phyloP scores from a whole-genome alignment of 495 filamentous ascomycete species.

The Hypoxylon intermedium region DNA sequence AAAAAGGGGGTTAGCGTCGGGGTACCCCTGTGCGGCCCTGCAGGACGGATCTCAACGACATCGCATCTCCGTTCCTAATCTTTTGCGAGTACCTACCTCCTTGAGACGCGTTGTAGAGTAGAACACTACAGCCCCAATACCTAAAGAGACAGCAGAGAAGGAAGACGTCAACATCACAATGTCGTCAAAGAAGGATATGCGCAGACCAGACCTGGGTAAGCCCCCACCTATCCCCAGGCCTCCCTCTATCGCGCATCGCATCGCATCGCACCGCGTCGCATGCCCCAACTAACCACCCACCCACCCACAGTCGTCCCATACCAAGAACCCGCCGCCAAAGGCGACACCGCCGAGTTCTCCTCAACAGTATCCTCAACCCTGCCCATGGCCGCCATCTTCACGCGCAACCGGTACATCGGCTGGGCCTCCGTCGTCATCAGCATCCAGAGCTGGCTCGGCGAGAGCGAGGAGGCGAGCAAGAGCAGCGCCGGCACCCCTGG shows the following conservation, averaged over 20 bases:
- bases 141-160: neutral
- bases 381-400: conserved; percentile 96
- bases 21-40: conserved; percentile 23
- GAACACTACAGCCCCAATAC: no score
- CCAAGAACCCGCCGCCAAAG: conserved; percentile 55
- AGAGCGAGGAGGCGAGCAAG: conserved; percentile 73
- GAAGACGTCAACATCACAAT: conserved; percentile 52
- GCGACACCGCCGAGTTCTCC: conserved; percentile 55
- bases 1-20: conserved; percentile 12
- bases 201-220: conserved; percentile 80
- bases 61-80: conserved; percentile 16
- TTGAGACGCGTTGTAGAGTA: no score
- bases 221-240: neutral
- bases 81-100: no score
- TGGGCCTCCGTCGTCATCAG: conserved; percentile 87
- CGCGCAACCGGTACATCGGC: conserved; percentile 85
- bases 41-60: conserved; percentile 34
- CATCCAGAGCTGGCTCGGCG: conserved; percentile 84
- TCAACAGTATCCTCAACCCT: conserved; percentile 82
- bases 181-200: conserved; percentile 85
- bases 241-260: conserved; percentile 17
- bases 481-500: conserved; percentile 73
- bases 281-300: conserved; percentile 21
- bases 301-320: conserved; percentile 56
- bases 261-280: neutral